A percentile compares a stretch with the other conserved stretches of the same genome.
These are phyloP conservation scores for Sinapis alba DNA, from an alignment of 441 rosid genomes.

Conservation along the genomic window DNA sequence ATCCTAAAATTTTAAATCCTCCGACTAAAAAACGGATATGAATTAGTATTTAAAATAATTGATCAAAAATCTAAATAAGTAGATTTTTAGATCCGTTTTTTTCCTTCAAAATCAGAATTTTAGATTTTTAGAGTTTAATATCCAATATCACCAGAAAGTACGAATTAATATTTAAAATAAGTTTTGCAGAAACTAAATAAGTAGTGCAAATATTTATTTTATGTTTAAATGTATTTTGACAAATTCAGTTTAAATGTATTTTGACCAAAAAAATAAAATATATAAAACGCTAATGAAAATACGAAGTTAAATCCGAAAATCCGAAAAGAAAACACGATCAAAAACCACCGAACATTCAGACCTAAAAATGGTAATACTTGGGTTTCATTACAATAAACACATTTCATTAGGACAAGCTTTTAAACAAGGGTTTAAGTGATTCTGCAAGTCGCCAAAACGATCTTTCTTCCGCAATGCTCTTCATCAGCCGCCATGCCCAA, in stretches of 20 bases:
- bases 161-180: background rate
- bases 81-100: too few relatives aligned
- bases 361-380: background rate
- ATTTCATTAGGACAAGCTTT: background rate
- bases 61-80: background rate
- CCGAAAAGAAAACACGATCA: too few relatives aligned
- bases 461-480: slow-evolving; percentile 39
- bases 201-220: background rate
- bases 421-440: background rate
- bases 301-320: background rate
- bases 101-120: background rate
- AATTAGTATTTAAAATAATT: background rate
- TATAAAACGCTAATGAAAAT: background rate
- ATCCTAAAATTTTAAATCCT: too few relatives aligned
- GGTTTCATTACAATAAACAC: background rate
- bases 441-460: background rate
- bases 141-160: background rate
- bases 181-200: background rate
- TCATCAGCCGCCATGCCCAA: slow-evolving; percentile 34
- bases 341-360: too few relatives aligned
- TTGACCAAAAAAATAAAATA: too few relatives aligned
- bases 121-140: background rate
- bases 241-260: too few relatives aligned
- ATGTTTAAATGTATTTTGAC: too few relatives aligned
- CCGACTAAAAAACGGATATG: too few relatives aligned